These are phyloP conservation scores for Daldinia concentrica DNA, from an alignment of 495 filamentous ascomycete species.

Conservation along the genomic window DNA sequence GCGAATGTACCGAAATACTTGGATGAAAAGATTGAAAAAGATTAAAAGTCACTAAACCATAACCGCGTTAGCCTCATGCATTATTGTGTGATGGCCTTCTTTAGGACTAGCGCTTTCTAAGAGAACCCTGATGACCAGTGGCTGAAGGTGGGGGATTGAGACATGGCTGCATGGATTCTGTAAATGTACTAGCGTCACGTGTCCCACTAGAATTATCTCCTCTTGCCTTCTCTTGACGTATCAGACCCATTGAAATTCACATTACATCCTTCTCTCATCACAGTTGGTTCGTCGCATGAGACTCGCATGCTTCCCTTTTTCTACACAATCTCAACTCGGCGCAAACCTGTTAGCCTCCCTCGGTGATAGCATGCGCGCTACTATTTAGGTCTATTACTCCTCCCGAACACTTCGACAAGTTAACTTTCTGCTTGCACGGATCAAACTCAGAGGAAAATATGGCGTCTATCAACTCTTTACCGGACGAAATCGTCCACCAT, in stretches of 20 bases:
- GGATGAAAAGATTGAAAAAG: too few species aligned
- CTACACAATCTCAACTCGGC: slow-evolving; percentile 20
- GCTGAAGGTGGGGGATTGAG: slow-evolving; percentile 4
- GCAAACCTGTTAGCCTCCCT: slow-evolving; percentile 18
- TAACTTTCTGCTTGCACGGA: background rate
- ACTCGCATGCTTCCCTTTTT: background rate
- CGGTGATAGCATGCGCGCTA: slow-evolving; percentile 23
- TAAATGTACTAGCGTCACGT: slow-evolving; percentile 7
- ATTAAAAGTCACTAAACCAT: background rate
- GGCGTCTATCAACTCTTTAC: slow-evolving; percentile 58
- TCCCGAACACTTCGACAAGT: background rate
- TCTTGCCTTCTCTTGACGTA: slow-evolving; percentile 33
- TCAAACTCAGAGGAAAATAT: slow-evolving; percentile 18
- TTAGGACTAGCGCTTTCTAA: background rate
- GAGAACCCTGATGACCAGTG: slow-evolving; percentile 31
- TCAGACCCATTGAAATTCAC: slow-evolving; percentile 43
- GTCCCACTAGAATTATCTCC: slow-evolving; percentile 9
- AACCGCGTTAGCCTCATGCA: slow-evolving; percentile 1
- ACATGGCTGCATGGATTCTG: slow-evolving; percentile 4
- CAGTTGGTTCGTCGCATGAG: slow-evolving; percentile 24
- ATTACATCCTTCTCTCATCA: slow-evolving; percentile 34
- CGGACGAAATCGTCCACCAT: slow-evolving; percentile 78
- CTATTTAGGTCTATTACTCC: background rate
- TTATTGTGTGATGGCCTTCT: background rate
- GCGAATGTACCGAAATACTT: background rate